Base-by-base conservation (phyloP, 768 basidiomycete species). In the Kwoniella dejecticola region DNA sequence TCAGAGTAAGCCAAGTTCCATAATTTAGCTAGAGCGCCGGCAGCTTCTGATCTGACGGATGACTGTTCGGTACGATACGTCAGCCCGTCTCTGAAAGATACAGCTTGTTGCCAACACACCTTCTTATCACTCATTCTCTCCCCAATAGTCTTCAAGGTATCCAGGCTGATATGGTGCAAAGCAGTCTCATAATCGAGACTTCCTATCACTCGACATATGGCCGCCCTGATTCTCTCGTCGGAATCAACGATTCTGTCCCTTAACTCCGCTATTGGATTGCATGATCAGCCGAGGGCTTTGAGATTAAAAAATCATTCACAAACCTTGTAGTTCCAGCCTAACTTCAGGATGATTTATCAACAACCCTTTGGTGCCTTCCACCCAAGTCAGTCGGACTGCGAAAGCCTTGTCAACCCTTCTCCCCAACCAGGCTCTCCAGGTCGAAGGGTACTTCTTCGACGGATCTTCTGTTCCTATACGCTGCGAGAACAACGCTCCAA, bases 121-220 rank as follows among this genome's bases (percentile, higher is more conserved):
- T 91, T 96, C 79, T 89, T 91, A 79, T 99, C 96, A 58, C 86
- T 76, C 1, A 87, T 86, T 23, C 96, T 84, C 21, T 82, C 88
- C 4, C 85, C 88, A 0, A 98, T 79, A 2, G 80, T 81, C 13
- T 83, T 82, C 46, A 97, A 80, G 50, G 88, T 86, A 0, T 75
- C 73, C 61, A 83, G 82, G 8, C 85, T 84, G 27, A 94, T 86
- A 69, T 91, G 87, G 74, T 95, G 93, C 30, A 92, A 75, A 0
- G 87, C 89, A 0, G 88, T 89, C 79, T 99, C 96, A 72, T 91
- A 97, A 75, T 97, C 94, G 11, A 98, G 80, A 56, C 87, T 84
- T 1, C 87, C 86, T 67, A 91, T 91, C 11, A 90, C 79, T 70
- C 84, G 87, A 82, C 92, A 95, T 0, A 87, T 86, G 0, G 91